These are phyloP conservation scores for Myxozyma neotropica DNA, from an alignment of 805 yeast genomes.

Conservation along the genomic window DNA sequence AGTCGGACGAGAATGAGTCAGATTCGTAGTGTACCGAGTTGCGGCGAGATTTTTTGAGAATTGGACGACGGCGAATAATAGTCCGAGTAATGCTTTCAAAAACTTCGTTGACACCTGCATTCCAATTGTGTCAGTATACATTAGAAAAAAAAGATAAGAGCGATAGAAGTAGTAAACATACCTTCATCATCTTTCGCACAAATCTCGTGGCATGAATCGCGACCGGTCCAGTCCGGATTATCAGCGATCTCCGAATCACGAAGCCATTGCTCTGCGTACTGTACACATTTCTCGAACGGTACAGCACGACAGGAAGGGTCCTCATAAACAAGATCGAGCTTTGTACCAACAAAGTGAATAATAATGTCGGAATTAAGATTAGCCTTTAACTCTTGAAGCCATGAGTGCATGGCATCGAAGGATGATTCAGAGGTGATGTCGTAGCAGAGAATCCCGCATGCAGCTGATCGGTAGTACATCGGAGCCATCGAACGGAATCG, in stretches of 20 bases:
- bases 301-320: constrained; percentile 43
- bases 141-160: background rate
- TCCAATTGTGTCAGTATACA: no score
- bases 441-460: constrained; percentile 44
- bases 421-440: constrained; percentile 43
- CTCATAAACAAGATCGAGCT: constrained; percentile 42
- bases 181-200: constrained; percentile 43
- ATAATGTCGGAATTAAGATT: constrained; percentile 40
- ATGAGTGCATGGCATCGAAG: constrained; percentile 43
- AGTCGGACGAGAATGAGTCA: constrained; percentile 30
- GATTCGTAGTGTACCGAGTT: constrained; percentile 33
- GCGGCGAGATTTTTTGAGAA: constrained; percentile 37
- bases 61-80: constrained; percentile 35
- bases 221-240: constrained; percentile 33
- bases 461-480: constrained; percentile 47
- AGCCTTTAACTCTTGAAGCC: constrained; percentile 41
- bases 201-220: constrained; percentile 42
- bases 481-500: constrained; percentile 83
- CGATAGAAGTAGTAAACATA: background rate
- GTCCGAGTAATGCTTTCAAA: constrained; percentile 42
- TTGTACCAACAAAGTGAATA: constrained; percentile 44
- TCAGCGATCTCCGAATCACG: constrained; percentile 26
- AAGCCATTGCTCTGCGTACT: constrained; percentile 39
- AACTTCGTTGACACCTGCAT: constrained; percentile 41
- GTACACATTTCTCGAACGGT: constrained; percentile 42